Evolutionary conservation across 2,329 filamentous ascomycete species (phyloP).

Genomic region (Penicillium sp.): DNA sequence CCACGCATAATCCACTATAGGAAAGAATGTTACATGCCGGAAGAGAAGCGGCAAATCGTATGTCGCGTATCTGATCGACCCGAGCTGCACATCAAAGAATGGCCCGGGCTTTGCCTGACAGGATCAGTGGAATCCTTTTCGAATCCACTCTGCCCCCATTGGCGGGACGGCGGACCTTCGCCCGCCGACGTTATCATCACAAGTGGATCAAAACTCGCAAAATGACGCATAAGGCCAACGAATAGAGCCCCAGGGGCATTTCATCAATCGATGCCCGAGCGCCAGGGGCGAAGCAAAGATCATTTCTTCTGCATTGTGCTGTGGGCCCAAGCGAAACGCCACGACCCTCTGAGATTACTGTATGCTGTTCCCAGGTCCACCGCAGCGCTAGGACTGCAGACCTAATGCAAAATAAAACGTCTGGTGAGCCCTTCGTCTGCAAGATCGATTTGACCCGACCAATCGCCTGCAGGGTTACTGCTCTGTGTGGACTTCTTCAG

Average conservation of each 20-base stretch:
- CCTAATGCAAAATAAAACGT: background rate
- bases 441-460: background rate
- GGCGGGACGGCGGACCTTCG: background rate
- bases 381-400: background rate
- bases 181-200: constrained; percentile 1
- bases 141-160: constrained; percentile 7
- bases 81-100: background rate
- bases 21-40: background rate
- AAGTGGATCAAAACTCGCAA: background rate
- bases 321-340: background rate
- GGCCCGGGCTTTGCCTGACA: constrained; percentile 3
- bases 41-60: constrained; percentile 2
- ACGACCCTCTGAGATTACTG: background rate
- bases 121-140: constrained; percentile 3
- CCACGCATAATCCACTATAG: background rate
- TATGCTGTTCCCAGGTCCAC: background rate
- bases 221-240: constrained; percentile 7
- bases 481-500: background rate
- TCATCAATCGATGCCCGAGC: background rate
- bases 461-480: background rate
- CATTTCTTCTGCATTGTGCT: background rate
- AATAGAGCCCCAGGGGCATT: constrained; percentile 5
- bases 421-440: background rate
- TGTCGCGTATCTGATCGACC: constrained; percentile 7
- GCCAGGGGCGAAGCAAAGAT: background rate